Percentiles rank a stretch among this genome's conserved stretches.
Evolutionary conservation across 192 early-diverging fungal genomes (phyloP).

Genomic region (Phlyctochytrium planicorne): DNA sequence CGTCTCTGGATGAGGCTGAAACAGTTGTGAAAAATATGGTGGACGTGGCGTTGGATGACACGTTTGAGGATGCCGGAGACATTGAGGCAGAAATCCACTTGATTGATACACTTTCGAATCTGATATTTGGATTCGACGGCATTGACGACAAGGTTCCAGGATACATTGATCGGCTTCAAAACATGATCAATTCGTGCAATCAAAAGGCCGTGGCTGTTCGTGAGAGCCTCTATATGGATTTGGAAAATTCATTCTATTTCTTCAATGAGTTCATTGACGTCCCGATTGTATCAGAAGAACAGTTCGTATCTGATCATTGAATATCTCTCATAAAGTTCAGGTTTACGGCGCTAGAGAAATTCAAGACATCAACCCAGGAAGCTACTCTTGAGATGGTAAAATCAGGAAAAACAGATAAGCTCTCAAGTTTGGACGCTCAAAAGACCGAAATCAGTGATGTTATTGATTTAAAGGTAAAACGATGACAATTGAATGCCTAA

Average conservation of each 20-base stretch:
- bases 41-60: slow-evolving; percentile 12
- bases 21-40: slow-evolving; percentile 25
- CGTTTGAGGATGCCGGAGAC: slow-evolving; percentile 29
- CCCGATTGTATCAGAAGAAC: slow-evolving; percentile 58
- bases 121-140: slow-evolving; percentile 50
- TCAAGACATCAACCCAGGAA: slow-evolving; percentile 48
- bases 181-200: slow-evolving; percentile 37
- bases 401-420: slow-evolving; percentile 56
- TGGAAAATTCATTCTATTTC: slow-evolving; percentile 58
- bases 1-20: slow-evolving; percentile 15
- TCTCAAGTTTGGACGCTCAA: slow-evolving; percentile 41
- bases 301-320: slow-evolving; percentile 30
- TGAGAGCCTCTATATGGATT: slow-evolving; percentile 41
- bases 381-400: slow-evolving; percentile 63
- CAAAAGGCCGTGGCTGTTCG: slow-evolving; percentile 36
- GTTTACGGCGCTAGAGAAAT: slow-evolving; percentile 46
- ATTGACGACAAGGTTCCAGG: slow-evolving; percentile 33
- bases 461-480: slow-evolving; percentile 45
- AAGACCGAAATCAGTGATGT: slow-evolving; percentile 49
- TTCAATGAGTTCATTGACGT: slow-evolving; percentile 58
- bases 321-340: slow-evolving; percentile 17
- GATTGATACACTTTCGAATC: slow-evolving; percentile 49
- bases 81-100: slow-evolving; percentile 46
- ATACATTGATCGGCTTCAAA: slow-evolving; percentile 43
- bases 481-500: not conserved